Evolutionary conservation across 352 stramenopile genomes (phyloP), one percentile per base, ranked within the genome.

Genomic region (Phytopythium ostracodes): DNA sequence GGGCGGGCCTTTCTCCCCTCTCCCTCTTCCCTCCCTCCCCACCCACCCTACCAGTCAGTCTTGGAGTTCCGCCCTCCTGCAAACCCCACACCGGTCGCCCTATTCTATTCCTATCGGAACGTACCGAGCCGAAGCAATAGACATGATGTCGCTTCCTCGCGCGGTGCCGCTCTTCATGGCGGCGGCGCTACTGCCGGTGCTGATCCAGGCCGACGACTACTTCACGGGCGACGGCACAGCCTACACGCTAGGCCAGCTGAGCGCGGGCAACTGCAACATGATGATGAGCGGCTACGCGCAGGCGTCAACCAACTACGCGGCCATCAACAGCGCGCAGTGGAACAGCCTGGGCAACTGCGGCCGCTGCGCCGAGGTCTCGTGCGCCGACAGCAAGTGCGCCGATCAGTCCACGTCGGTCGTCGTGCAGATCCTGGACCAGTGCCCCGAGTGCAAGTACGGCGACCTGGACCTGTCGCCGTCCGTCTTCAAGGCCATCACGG

Each of bases 401-500:
- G 64, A 25, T 22, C 60, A 77, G 55, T 74, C 75, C 55, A 77
- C 68, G 42, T 80, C 64, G 4, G 68, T 79, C 14, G 51, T 93
- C 50, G 75, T 91, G 18, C 72, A 93, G 58, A 80, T 93, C 56
- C 66, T 89, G 15, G 82, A 93, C 56, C 79, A 76, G 3, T 93
- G 84, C 49, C 84, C 84, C 1, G 82, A 91, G 59, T 93, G 82
- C 63, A 75, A 65, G 44, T 58, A 79, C 24, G 84, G 84, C 43
- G 84, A 84, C 10, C 64, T 93, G 11, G 84, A 93, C 54, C 62
- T 93, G 63, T 91, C 81, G 35, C 77, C 80, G 11, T 76, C 68
- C 0, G 79, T 94, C 31, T 94, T 87, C 68, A 78, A 72, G 42
- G 67, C 75, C 29, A 77, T 94, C 63, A 94, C 84, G 31, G 84